Conservation (phyloP, 129 eudicot genomes). For the sunflower (Helianthus annuus) region HanXRQr2.0-SUNRISE NC_035441.2:148144263-148144762, state of each 20-base stretch:
- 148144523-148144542: background rate
- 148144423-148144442: constrained; percentile 91
- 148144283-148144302: constrained; percentile 64
- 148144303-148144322: constrained; percentile 79
- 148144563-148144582: constrained; percentile 80
- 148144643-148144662: constrained; percentile 98
- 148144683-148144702: background rate
- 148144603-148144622: constrained; percentile 87
- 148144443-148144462: constrained; percentile 6
- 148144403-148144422: constrained; percentile 58
- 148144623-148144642: constrained; percentile 98
- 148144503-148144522: too few relatives aligned
- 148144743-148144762: too few relatives aligned
- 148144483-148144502: too few relatives aligned
- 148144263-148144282: constrained; percentile 88
- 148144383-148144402: constrained; percentile 72
- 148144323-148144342: constrained; percentile 70
- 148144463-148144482: background rate
- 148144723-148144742: too few relatives aligned
- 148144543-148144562: constrained; percentile 54
- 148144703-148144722: too few relatives aligned
- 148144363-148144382: constrained; percentile 83
- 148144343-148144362: constrained; percentile 78
- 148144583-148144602: constrained; percentile 81
- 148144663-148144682: background rate